Conservation (phyloP, 2,329 filamentous ascomycete species). For the Lecanicillium sp. region DNA sequence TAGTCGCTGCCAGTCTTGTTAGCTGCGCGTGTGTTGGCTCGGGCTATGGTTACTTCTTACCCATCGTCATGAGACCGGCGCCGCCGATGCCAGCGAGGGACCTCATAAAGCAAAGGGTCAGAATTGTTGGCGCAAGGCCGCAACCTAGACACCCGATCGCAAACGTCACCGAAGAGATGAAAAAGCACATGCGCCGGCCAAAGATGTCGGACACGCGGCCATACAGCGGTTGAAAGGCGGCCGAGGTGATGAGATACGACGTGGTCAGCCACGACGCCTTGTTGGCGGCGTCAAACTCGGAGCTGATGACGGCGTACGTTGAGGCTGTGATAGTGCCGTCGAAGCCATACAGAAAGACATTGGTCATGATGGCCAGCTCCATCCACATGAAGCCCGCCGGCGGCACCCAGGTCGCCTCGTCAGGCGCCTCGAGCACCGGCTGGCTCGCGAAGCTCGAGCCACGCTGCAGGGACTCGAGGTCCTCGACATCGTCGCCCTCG, state of each 20-base stretch:
- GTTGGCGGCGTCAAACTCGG: slow-evolving; percentile 66
- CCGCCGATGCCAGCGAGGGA: slow-evolving; percentile 64
- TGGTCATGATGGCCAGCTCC: slow-evolving; percentile 56
- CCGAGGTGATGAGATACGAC: slow-evolving; percentile 64
- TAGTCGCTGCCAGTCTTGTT: slow-evolving; percentile 28
- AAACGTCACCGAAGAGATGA: slow-evolving; percentile 58
- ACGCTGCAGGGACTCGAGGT: background rate
- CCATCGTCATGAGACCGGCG: slow-evolving; percentile 64
- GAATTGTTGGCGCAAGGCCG: slow-evolving; percentile 51
- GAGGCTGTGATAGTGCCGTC: slow-evolving; percentile 70
- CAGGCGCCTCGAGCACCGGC: slow-evolving; percentile 8
- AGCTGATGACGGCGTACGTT: slow-evolving; percentile 67
- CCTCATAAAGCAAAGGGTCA: slow-evolving; percentile 57
- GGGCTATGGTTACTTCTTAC: slow-evolving; percentile 30
- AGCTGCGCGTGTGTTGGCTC: background rate
- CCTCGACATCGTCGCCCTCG: background rate
- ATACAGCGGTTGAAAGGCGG: slow-evolving; percentile 66
- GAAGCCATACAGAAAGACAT: slow-evolving; percentile 61
- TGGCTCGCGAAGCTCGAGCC: background rate
- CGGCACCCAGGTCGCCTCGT: slow-evolving; percentile 36
- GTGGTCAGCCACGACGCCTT: slow-evolving; percentile 71
- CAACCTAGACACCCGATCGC: slow-evolving; percentile 59
- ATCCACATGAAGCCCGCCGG: slow-evolving; percentile 52
- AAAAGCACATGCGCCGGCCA: slow-evolving; percentile 56
- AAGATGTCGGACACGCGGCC: slow-evolving; percentile 66